phyloP scores from a whole-genome alignment of 2,329 filamentous ascomycete genomes.

The Aspergillus fumigatus region DNA sequence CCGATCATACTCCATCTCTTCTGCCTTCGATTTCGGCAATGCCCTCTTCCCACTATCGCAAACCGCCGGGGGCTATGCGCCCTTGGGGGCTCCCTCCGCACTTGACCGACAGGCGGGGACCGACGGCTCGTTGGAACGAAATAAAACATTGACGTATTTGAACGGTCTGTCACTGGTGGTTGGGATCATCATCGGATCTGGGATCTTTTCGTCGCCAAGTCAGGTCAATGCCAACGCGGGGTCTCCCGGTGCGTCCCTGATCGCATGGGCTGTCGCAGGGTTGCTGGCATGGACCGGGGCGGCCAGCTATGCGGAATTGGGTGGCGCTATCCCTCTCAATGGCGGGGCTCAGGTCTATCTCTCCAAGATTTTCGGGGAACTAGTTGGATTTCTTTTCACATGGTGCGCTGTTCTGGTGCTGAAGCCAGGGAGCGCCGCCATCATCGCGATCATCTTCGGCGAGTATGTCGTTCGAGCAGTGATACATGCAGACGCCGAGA shows the following conservation, averaged over 20 bases:
- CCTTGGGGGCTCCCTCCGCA: slow-evolving; percentile 69
- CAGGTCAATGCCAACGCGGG: slow-evolving; percentile 90
- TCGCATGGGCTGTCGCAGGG: slow-evolving; percentile 92
- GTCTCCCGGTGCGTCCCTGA: slow-evolving; percentile 79
- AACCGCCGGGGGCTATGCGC: slow-evolving; percentile 75
- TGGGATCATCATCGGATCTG: slow-evolving; percentile 90
- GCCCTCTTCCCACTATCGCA: slow-evolving; percentile 90
- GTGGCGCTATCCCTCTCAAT: slow-evolving; percentile 91
- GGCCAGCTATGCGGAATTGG: slow-evolving; percentile 90
- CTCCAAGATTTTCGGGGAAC: slow-evolving; percentile 91
- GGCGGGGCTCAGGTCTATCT: slow-evolving; percentile 92
- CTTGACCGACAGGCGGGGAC: slow-evolving; percentile 53
- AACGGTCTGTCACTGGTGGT: slow-evolving; percentile 90
- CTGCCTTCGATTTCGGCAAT: slow-evolving; percentile 91
- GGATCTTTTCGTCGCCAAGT: slow-evolving; percentile 91
- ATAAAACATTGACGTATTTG: slow-evolving; percentile 91
- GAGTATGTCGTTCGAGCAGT: slow-evolving; percentile 90
- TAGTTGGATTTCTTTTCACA: slow-evolving; percentile 89
- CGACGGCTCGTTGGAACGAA: slow-evolving; percentile 83
- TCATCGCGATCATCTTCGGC: slow-evolving; percentile 95
- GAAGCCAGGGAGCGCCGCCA: slow-evolving; percentile 88
- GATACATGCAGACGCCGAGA: slow-evolving; percentile 79
- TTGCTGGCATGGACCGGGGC: slow-evolving; percentile 93
- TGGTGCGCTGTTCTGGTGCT: slow-evolving; percentile 94
- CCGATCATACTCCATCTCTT: slow-evolving; percentile 84